These are phyloP conservation scores for Lasiodiplodia sp. DNA, from an alignment of 2,329 filamentous ascomycete species.

Conservation along the genomic window DNA sequence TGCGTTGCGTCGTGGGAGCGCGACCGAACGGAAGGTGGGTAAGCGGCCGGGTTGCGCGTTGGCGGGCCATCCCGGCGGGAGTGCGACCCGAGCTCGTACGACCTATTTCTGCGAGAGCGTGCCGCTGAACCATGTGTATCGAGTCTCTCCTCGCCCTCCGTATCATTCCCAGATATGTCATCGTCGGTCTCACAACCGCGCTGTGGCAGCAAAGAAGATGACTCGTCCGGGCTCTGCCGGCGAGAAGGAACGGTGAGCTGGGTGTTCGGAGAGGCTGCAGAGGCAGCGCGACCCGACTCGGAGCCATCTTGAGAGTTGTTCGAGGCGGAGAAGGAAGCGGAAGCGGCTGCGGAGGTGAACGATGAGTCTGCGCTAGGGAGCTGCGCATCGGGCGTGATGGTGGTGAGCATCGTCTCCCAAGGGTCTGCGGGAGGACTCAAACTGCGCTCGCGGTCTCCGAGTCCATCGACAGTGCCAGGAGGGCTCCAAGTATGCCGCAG, in stretches of 20 bases:
- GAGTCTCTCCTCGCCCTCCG: constrained; percentile 2
- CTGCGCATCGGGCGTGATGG: constrained; percentile 81
- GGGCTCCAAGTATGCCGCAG: constrained; percentile 49
- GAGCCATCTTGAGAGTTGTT: constrained; percentile 28
- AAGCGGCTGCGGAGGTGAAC: constrained; percentile 72
- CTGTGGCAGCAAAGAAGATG: constrained; percentile 43
- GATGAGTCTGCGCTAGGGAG: constrained; percentile 83
- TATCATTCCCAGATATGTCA: constrained; percentile 35
- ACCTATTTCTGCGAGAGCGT: constrained; percentile 4
- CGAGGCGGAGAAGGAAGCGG: constrained; percentile 53
- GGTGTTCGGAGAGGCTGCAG: constrained; percentile 46
- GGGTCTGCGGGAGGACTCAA: constrained; percentile 73
- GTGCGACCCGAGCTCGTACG: constrained; percentile 31
- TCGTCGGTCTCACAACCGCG: constrained; percentile 60
- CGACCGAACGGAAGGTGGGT: constrained; percentile 41
- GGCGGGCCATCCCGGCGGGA: constrained; percentile 35
- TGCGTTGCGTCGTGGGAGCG: constrained; percentile 39
- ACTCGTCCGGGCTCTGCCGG: constrained; percentile 53
- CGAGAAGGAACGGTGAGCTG: constrained; percentile 48
- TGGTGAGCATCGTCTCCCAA: constrained; percentile 84
- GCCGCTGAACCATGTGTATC: constrained; percentile 21
- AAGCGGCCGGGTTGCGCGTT: constrained; percentile 37
- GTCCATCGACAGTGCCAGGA: constrained; percentile 65
- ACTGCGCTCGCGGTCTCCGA: constrained; percentile 85
- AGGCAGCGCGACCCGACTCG: constrained; percentile 30